Base-by-base conservation (phyloP, 352 stramenopile genomes). In the Pythium biforme region DNA sequence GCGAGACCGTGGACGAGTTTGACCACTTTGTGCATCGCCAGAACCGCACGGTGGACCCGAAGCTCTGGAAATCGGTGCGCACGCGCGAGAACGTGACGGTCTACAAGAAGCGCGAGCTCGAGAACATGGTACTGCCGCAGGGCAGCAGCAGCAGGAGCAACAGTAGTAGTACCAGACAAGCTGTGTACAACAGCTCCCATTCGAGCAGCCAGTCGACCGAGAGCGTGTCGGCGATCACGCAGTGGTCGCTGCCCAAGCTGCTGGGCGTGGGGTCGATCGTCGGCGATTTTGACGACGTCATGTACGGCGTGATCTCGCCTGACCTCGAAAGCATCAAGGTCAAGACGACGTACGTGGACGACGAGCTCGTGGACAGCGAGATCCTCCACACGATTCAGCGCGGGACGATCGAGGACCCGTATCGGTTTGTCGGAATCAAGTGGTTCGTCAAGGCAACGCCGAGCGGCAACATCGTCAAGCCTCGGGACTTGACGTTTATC, bases 321-420 rank as follows among this genome's bases (percentile, higher is more conserved):
- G 71, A 82, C 61, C 40, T 73, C n/a, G 62, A 75, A 4, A 59
- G 69, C 39, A 79, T 86, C 70, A 59, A 80, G 45, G 61, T 89
- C 25, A 80, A 84, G 59, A 72, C 69, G 9, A 58, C 74, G 4
- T 86, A 81, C 55, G 80, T 77, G 3, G 62, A 82, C 27, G 74
- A 87, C 55, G 74, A 77, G 12, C 34, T 80, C 14, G 69, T 84
- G 17, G 77, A 68, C 41, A 23, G 61, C 66, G 56, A 10, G 52
- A 75, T 79, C 20, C 56, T 89, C 33, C 74, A 72, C 29, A 51
- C 72, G 49, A 72, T 89, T 37, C 68, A 70, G 7, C 65, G 66
- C 0, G 70, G 78, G 29, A 85, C 75, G 0, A 45, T 39, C 0
- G 49, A 65, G 8, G 43, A 69, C n/a, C 66, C 66, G 39, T 73